Percentiles rank a stretch among this genome's conserved stretches.
Evolutionary conservation across 1,284 basidiomycete species (phyloP).

Genomic region (Sporisorium reilianum): DNA sequence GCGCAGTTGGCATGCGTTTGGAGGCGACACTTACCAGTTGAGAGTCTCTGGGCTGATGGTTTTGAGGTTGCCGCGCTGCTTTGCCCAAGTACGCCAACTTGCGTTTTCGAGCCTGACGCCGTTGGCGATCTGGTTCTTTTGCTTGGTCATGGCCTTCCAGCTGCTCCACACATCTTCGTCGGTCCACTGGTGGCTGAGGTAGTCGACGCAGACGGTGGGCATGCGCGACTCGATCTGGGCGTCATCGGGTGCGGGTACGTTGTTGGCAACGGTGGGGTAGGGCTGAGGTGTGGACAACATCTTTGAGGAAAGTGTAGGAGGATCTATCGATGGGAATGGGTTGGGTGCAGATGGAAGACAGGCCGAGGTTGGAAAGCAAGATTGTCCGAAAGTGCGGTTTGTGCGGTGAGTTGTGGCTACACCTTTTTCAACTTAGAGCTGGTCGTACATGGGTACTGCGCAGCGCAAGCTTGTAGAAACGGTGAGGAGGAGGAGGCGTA

Average conservation of each 20-base stretch:
- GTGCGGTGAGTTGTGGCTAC: conserved; percentile 24
- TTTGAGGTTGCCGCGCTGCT: conserved; percentile 95
- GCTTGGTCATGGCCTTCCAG: conserved; percentile 97
- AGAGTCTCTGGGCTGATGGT: conserved; percentile 96
- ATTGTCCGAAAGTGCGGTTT: conserved; percentile 16
- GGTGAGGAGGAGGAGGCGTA: neutral
- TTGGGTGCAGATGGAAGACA: neutral
- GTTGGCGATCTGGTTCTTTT: conserved; percentile 98
- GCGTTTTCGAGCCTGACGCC: conserved; percentile 96
- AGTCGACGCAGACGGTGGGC: conserved; percentile 76
- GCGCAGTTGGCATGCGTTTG: too few species aligned
- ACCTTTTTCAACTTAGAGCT: conserved; percentile 27
- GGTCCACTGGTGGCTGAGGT: conserved; percentile 90
- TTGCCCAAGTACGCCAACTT: conserved; percentile 98
- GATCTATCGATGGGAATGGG: conserved; percentile 13
- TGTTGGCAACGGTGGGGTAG: conserved; percentile 63
- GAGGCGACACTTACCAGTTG: conserved; percentile 82
- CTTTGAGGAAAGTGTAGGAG: conserved; percentile 18
- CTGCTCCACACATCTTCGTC: conserved; percentile 99
- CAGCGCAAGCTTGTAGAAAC: conserved; percentile 5
- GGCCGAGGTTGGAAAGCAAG: conserved; percentile 5
- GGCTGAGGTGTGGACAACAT: conserved; percentile 69
- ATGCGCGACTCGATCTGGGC: conserved; percentile 65
- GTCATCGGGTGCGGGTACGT: conserved; percentile 66
- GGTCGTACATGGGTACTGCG: conserved; percentile 22